Evolutionary conservation across 768 basidiomycete species (phyloP), one percentile per base, ranked within the genome.

Genomic region (Podaxis sp.): DNA sequence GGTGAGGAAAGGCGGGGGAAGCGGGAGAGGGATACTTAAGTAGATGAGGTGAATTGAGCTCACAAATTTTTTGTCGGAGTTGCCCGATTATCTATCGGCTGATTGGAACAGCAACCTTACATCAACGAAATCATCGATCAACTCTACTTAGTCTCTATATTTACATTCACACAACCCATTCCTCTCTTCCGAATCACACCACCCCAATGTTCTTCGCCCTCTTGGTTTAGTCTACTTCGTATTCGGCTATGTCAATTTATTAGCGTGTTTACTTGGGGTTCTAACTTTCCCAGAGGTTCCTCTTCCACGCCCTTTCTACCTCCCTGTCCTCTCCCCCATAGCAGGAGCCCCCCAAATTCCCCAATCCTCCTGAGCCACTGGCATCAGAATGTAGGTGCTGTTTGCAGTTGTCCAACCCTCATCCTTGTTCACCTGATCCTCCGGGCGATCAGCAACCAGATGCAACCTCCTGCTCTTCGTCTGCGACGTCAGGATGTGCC

Each of bases 61-160:
- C 49, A 56, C 79, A 80, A 83, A 78, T 80, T 80, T 85, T 80
- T 70, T 69, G 80, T 80, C 85, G 83, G 85, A 82, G 80, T 83
- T 84, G 71, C 66, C 77, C 78, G 78, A 78, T 75, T 68, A 74
- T 74, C 73, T 68, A 67, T 69, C 68, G 12, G 48, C 44, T 64
- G 68, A 71, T 71, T 64, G 48, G 48, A 58, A 41, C 51, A 53
- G 30, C 22, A 30, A 37, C 36, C 28, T 53, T n/a, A 30, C 50
- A 52, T 41, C 51, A 51, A 52, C 24, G n/a, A 24, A n/a, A 59
- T 61, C 56, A 49, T 64, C 62, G 50, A 64, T 63, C 63, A 68
- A 49, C 48, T 64, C 60, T 20, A 56, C 62, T 26, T 12, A 50
- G 17, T 49, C 33, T 33, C 33, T 10, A 33, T 33, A 33, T 33